A percentile compares a stretch with the other conserved stretches of the same genome.
phyloP scores from a whole-genome alignment of 305 asterid species.

The Fraxinus platypoda region DNA sequence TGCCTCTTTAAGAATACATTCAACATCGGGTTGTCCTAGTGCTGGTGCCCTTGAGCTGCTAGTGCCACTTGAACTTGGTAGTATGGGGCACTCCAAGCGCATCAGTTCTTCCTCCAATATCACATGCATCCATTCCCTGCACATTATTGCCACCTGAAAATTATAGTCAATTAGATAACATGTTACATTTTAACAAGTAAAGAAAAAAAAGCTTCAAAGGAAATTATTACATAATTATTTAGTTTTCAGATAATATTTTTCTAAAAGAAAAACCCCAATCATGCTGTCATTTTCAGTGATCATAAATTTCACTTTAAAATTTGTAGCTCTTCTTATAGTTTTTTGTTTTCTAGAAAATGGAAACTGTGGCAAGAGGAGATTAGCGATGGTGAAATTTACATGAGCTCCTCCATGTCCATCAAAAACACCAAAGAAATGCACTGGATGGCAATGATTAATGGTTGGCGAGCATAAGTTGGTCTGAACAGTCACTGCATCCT shows the following conservation, averaged over 20 bases:
- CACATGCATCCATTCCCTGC: conserved; percentile 41
- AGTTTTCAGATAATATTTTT: background rate
- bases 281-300: background rate
- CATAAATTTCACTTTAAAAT: background rate
- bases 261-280: background rate
- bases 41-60: background rate
- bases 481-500: conserved; percentile 32
- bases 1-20: conserved; percentile 13
- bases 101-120: conserved; percentile 43
- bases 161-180: background rate
- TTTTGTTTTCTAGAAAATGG: background rate
- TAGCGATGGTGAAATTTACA: conserved; percentile 11
- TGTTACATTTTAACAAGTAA: background rate
- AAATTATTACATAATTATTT: background rate
- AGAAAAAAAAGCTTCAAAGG: background rate
- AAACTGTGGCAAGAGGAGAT: background rate
- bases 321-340: background rate
- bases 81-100: background rate
- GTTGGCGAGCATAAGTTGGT: conserved; percentile 33
- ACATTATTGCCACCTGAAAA: conserved; percentile 40
- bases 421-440: conserved; percentile 45
- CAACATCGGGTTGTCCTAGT: conserved; percentile 1
- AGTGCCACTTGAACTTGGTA: background rate
- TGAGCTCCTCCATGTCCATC: conserved; percentile 59
- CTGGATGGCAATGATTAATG: conserved; percentile 29